These are phyloP conservation scores for Anisogramma anomala DNA, from an alignment of 2,329 filamentous ascomycete species.

Conservation along the genomic window DNA sequence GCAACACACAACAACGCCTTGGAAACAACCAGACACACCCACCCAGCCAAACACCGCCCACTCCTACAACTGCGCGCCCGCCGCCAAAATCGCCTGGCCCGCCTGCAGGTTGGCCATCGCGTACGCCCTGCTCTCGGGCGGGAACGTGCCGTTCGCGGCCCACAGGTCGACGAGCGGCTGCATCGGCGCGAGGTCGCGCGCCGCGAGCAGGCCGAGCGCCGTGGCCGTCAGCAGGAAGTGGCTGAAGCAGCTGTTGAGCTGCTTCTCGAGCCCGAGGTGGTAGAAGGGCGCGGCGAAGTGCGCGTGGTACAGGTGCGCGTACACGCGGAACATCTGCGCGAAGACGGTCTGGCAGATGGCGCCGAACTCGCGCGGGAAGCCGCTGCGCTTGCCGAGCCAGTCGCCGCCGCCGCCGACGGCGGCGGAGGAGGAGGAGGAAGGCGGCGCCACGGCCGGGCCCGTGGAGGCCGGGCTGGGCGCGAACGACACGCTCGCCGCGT, in stretches of 20 bases:
- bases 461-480: conserved; percentile 38
- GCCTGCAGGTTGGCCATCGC: conserved; percentile 37
- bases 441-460: conserved; percentile 28
- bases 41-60: neutral
- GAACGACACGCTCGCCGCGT: conserved; percentile 47
- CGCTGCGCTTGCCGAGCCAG: conserved; percentile 72
- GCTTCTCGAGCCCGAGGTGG: conserved; percentile 55
- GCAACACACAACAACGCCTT: no score
- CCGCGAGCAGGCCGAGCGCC: conserved; percentile 57
- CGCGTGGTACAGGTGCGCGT: conserved; percentile 80
- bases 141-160: conserved; percentile 64
- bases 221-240: conserved; percentile 59
- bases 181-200: conserved; percentile 74
- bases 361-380: conserved; percentile 68
- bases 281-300: conserved; percentile 66
- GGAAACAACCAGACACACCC: no score
- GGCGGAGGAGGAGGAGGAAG: conserved; percentile 29
- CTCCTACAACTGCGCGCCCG: conserved; percentile 10
- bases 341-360: conserved; percentile 72
- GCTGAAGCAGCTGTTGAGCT: conserved; percentile 62
- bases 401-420: no score
- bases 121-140: conserved; percentile 46
- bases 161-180: conserved; percentile 70
- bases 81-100: conserved; percentile 29
- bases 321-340: conserved; percentile 83